A percentile compares a stretch with the other conserved stretches of the same genome.
Conservation (phyloP, 176 grass and related monocot genomes). For the Triticum urartu region DNA sequence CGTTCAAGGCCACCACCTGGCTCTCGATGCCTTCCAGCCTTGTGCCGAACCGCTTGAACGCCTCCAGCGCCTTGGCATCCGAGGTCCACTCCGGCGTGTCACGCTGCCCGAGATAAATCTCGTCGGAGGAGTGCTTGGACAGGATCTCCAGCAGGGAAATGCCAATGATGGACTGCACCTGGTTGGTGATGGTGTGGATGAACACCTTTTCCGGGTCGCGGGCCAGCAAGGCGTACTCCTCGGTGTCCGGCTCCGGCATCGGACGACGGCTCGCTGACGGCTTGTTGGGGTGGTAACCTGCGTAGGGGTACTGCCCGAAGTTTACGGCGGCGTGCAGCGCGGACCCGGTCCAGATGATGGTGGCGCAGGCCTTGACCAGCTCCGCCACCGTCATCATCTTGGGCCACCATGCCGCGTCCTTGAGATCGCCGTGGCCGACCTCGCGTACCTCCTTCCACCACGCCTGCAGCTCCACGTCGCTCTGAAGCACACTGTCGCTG, state of each 20-base stretch:
- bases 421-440: slow-evolving; percentile 65
- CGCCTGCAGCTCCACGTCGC: slow-evolving; percentile 58
- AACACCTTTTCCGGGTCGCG: not conserved
- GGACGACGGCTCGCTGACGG: not conserved
- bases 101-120: not conserved
- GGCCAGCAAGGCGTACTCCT: not conserved
- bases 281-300: slow-evolving; percentile 5
- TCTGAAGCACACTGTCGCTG: slow-evolving; percentile 35
- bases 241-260: not conserved
- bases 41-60: slow-evolving; percentile 22
- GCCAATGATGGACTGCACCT: not conserved
- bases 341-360: slow-evolving; percentile 55
- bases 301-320: slow-evolving; percentile 62
- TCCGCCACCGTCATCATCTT: slow-evolving; percentile 52
- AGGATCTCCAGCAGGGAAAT: slow-evolving; percentile 5
- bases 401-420: slow-evolving; percentile 66
- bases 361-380: slow-evolving; percentile 51
- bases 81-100: slow-evolving; percentile 16
- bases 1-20: slow-evolving; percentile 24
- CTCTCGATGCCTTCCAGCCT: slow-evolving; percentile 28
- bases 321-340: slow-evolving; percentile 61
- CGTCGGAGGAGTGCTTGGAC: slow-evolving; percentile 1
- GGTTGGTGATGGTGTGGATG: slow-evolving; percentile 3
- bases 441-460: slow-evolving; percentile 80
- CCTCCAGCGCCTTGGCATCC: slow-evolving; percentile 7